phyloP scores from a whole-genome alignment of 768 basidiomycete genomes.

The Pisolithus albus region DNA sequence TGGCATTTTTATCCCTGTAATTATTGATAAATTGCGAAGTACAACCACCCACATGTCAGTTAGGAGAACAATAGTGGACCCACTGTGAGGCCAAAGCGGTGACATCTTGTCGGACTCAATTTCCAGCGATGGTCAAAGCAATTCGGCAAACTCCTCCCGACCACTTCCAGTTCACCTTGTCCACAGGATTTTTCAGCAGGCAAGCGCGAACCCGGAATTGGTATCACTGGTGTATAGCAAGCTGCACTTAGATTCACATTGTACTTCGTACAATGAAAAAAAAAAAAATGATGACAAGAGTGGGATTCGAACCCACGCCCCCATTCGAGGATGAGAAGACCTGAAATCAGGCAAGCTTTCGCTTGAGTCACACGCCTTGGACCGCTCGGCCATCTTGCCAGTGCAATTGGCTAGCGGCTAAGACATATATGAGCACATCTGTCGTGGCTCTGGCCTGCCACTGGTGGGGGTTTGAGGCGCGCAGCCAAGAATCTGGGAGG shows the following conservation, averaged over 20 bases:
- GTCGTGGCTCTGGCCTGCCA: too few species aligned
- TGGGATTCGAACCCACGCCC: constrained; percentile 20
- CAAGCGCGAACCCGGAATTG: too few species aligned
- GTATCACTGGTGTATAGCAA: too few species aligned
- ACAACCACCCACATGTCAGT: not conserved
- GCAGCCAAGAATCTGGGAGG: too few species aligned
- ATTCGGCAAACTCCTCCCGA: not conserved
- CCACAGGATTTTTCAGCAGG: too few species aligned
- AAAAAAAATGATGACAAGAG: constrained; percentile 16
- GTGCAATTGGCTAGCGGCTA: not conserved
- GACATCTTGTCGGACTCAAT: constrained; percentile 1
- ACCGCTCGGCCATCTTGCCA: constrained; percentile 39
- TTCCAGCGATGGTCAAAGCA: constrained; percentile 10
- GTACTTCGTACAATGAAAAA: too few species aligned
- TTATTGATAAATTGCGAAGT: too few species aligned
- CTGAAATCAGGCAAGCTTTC: constrained; percentile 13
- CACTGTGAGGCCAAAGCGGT: constrained; percentile 11
- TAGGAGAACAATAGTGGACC: constrained; percentile 15
- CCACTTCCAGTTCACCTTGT: too few species aligned
- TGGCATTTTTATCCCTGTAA: too few species aligned
- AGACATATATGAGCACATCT: not conserved
- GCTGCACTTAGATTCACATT: too few species aligned
- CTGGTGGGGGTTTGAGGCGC: too few species aligned
- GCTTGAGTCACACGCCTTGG: constrained; percentile 46
- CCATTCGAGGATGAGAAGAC: constrained; percentile 17